phyloP scores from a whole-genome alignment of 2,329 filamentous ascomycete species.

The Fusarium udum region DNA sequence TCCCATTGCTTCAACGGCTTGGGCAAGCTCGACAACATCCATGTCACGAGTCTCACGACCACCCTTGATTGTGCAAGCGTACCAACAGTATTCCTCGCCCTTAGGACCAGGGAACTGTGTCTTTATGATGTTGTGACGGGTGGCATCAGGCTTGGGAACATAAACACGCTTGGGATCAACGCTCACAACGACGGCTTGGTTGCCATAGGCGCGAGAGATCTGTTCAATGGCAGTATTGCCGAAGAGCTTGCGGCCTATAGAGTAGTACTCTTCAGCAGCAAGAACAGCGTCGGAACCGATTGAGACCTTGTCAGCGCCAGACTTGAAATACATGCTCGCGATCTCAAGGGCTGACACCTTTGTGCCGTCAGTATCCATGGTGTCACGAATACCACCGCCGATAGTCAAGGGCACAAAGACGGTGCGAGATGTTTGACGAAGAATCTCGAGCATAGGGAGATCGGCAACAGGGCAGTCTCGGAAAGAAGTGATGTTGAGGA shows the following conservation, averaged over 20 bases:
- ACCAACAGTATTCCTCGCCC: slow-evolving; percentile 90
- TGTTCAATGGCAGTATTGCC: slow-evolving; percentile 94
- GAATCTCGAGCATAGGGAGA: slow-evolving; percentile 93
- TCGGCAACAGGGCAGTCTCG: slow-evolving; percentile 93
- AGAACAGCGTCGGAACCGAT: slow-evolving; percentile 95
- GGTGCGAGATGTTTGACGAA: slow-evolving; percentile 84
- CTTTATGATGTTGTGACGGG: slow-evolving; percentile 76
- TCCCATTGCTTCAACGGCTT: slow-evolving; percentile 95
- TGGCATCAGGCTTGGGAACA: slow-evolving; percentile 75
- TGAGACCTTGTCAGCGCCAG: slow-evolving; percentile 95
- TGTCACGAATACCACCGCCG: slow-evolving; percentile 94
- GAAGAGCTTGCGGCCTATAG: slow-evolving; percentile 71
- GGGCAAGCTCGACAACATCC: slow-evolving; percentile 87
- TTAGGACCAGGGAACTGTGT: slow-evolving; percentile 76
- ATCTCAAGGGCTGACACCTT: slow-evolving; percentile 91
- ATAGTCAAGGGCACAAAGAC: slow-evolving; percentile 97
- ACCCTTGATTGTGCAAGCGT: slow-evolving; percentile 96
- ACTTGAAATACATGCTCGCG: slow-evolving; percentile 96
- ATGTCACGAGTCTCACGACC: slow-evolving; percentile 93
- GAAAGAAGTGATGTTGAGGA: slow-evolving; percentile 98
- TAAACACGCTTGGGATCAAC: slow-evolving; percentile 95
- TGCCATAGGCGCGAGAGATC: slow-evolving; percentile 92
- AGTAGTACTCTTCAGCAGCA: slow-evolving; percentile 91
- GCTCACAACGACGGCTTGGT: slow-evolving; percentile 95
- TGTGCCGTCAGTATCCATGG: slow-evolving; percentile 86